phyloP scores from a whole-genome alignment of 768 basidiomycete species.

The Pleurotus pulmonarius region DNA sequence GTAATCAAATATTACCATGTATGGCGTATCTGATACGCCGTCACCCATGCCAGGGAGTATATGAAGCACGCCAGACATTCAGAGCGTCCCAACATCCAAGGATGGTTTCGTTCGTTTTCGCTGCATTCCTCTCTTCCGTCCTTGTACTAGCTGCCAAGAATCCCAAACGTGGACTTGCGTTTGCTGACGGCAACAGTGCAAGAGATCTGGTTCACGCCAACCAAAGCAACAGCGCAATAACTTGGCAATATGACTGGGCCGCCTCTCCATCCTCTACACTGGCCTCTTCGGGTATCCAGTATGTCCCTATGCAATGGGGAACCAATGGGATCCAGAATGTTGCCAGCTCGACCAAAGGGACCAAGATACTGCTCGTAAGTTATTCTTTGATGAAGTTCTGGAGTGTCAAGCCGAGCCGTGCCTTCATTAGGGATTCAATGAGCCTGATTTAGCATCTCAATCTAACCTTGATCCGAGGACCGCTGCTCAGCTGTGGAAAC shows the following conservation, averaged over 20 bases:
- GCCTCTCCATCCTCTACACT: conserved; percentile 25
- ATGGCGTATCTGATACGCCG: no score
- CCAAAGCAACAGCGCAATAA: conserved; percentile 23
- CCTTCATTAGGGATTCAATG: conserved; percentile 28
- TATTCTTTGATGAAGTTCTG: no score
- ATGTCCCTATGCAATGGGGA: conserved; percentile 39
- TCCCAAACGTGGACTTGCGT: conserved; percentile 32
- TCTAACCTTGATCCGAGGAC: conserved; percentile 25
- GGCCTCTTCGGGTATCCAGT: conserved; percentile 24
- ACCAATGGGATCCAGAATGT: conserved; percentile 23
- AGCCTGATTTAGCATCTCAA: conserved; percentile 29
- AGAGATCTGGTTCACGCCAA: conserved; percentile 23
- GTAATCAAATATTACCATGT: no score
- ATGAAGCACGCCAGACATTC: no score
- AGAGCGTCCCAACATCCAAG: not conserved
- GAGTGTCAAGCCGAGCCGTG: no score
- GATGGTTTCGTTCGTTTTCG: not conserved
- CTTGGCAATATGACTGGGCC: conserved; percentile 44
- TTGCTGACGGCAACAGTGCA: conserved; percentile 21
- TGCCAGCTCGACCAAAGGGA: conserved; percentile 26
- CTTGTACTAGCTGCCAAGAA: conserved; percentile 24
- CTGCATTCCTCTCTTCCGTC: not conserved
- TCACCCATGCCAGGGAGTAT: no score
- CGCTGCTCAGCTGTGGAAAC: conserved; percentile 30
- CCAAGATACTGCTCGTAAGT: conserved; percentile 33